These are phyloP conservation scores for Russula vinacea DNA, from an alignment of 768 basidiomycete genomes.

Conservation along the genomic window DNA sequence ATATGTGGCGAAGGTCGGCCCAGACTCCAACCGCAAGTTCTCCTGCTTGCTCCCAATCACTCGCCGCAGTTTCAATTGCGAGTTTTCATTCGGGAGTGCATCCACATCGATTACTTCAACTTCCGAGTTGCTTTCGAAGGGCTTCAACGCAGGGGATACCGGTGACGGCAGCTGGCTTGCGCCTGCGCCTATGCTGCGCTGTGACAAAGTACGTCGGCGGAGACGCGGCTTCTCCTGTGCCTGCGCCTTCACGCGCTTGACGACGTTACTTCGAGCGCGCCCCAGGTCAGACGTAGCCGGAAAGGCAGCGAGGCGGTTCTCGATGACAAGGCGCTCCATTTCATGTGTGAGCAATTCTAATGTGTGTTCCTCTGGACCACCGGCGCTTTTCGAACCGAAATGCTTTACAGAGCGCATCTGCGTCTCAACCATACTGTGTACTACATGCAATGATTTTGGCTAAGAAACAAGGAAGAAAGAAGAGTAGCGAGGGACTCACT, in stretches of 20 bases:
- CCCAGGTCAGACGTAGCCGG: constrained; percentile 26
- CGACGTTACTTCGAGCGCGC: constrained; percentile 16
- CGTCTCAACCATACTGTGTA: constrained; percentile 16
- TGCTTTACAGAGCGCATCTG: constrained; percentile 21
- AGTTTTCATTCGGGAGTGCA: constrained; percentile 17
- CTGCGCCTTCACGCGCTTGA: constrained; percentile 20
- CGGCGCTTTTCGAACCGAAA: not conserved
- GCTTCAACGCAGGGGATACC: constrained; percentile 12
- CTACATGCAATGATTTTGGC: not conserved
- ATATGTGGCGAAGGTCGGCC: not conserved
- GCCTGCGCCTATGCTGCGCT: constrained; percentile 18
- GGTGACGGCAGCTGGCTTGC: constrained; percentile 23
- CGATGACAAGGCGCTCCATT: constrained; percentile 30
- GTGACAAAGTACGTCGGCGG: constrained; percentile 21
- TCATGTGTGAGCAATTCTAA: constrained; percentile 27
- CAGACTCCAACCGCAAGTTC: constrained; percentile 3
- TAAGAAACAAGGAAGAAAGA: not conserved
- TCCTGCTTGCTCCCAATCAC: not conserved
- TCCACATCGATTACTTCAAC: constrained; percentile 28
- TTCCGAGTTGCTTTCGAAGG: not conserved
- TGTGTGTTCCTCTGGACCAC: constrained; percentile 22
- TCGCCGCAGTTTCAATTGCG: not conserved
- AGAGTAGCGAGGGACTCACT: constrained; percentile 4
- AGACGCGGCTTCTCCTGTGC: constrained; percentile 15
- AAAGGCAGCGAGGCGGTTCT: constrained; percentile 17